Evolutionary conservation across 495 filamentous ascomycete genomes (phyloP).

Genomic region (Physcia stellaris): DNA sequence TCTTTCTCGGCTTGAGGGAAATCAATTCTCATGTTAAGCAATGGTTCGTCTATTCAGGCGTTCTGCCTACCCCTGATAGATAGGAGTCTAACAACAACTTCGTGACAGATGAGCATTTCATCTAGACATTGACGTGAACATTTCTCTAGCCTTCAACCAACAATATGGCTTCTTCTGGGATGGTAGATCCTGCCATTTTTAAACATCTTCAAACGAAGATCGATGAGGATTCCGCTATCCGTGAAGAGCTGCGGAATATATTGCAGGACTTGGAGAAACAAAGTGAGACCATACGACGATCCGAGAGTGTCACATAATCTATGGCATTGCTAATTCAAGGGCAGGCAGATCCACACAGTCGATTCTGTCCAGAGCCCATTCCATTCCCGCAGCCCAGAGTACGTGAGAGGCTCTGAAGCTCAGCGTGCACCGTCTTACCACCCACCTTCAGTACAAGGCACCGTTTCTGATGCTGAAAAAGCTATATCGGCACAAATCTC

Average conservation of each 20-base stretch:
- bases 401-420: constrained; percentile 18
- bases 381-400: constrained; percentile 67
- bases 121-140: too few species aligned
- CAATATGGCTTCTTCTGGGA: constrained; percentile 12
- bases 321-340: constrained; percentile 1
- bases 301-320: background rate
- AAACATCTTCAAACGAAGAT: constrained; percentile 77
- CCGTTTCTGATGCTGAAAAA: constrained; percentile 36
- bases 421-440: background rate
- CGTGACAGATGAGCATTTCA: too few species aligned
- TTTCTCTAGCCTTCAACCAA: too few species aligned
- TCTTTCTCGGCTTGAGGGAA: too few species aligned
- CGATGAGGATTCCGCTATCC: constrained; percentile 68
- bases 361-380: constrained; percentile 77
- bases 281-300: constrained; percentile 27
- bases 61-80: too few species aligned
- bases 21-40: too few species aligned
- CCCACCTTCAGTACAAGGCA: constrained; percentile 17
- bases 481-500: constrained; percentile 43
- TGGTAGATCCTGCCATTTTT: constrained; percentile 76
- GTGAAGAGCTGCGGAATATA: constrained; percentile 71
- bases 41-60: too few species aligned
- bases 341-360: constrained; percentile 55
- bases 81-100: too few species aligned
- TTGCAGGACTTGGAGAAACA: constrained; percentile 63